Evolutionary conservation across 495 filamentous ascomycete species (phyloP).

Genomic region (Podospora sp.): DNA sequence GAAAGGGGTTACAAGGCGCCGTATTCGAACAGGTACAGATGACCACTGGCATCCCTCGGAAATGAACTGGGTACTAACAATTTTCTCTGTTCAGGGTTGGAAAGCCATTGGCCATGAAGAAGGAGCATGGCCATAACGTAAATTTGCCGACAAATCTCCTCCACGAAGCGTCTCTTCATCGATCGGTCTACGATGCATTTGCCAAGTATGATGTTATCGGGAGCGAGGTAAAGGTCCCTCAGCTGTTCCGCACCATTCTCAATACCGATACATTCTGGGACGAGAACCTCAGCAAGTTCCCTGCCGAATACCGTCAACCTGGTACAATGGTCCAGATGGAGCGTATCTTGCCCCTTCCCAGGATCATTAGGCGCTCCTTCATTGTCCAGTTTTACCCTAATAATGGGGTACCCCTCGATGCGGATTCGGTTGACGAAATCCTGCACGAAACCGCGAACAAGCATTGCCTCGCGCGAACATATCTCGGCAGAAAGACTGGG

Average conservation of each 20-base stretch:
- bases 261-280: constrained; percentile 20
- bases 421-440: constrained; percentile 17
- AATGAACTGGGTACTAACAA: constrained; percentile 10
- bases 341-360: constrained; percentile 34
- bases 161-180: constrained; percentile 18
- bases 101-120: constrained; percentile 11
- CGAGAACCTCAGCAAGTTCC: constrained; percentile 20
- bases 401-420: constrained; percentile 16
- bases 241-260: constrained; percentile 6
- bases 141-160: constrained; percentile 16
- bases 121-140: constrained; percentile 7
- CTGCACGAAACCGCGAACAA: constrained; percentile 30
- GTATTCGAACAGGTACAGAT: constrained; percentile 18
- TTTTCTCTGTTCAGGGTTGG: constrained; percentile 9
- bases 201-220: constrained; percentile 12
- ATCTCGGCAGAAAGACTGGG: constrained; percentile 14
- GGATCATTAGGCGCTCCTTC: constrained; percentile 21
- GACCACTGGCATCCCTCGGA: constrained; percentile 8
- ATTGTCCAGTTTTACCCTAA: constrained; percentile 28
- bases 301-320: constrained; percentile 18
- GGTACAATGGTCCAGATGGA: constrained; percentile 29
- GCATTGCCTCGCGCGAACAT: constrained; percentile 30
- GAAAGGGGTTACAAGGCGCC: constrained; percentile 10
- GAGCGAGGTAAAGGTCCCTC: constrained; percentile 28
- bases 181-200: constrained; percentile 16